Evolutionary conservation across 208 protist species (phyloP), one percentile per base, ranked within the genome.

Genomic region (Wallacemonas sp.): DNA sequence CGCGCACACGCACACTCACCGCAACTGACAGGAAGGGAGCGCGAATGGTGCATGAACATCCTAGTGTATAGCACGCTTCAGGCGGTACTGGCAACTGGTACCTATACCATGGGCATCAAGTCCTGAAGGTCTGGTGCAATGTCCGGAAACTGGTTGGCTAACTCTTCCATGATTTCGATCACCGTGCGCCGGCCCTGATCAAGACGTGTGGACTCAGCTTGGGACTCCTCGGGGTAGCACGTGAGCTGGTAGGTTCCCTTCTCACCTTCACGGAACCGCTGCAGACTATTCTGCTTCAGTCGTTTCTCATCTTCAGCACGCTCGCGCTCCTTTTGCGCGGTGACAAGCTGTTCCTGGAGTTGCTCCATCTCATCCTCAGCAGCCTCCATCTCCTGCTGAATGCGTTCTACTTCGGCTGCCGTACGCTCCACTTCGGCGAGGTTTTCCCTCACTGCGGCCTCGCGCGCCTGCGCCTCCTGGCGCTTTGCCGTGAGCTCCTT

Each of bases 401-500:
- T 82, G 29, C 75, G 73, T 44, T 96, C 88, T 21, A 91, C 82
- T 48, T 95, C 87, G 10, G 66, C 65, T 15, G 89, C 83, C 9
- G 73, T 89, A 17, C 81, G 77, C 48, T 96, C 91, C 68, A 94
- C 84, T 44, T 91, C 76, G 19, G 81, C 77, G 34, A 97, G 66
- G 71, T 67, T 83, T 34, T 94, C 83, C 73, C 93, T 93, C 21
- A 97, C 93, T 3, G 75, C 53, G 44, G 68, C 48, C 50, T 97
- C 91, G 29, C 92, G 91, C 30, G 64, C 63, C 57, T 93, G 84
- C 17, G 92, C 87, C 60, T 97, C 90, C 52, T 92, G 73, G 48
- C 89, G 85, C 65, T 92, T 94, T 39, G 76, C 75, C 59, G 80
- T 90, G n/a, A 98, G 73, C 58, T 97, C 91, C 54, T 85, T 87